phyloP scores from a whole-genome alignment of 2,329 filamentous ascomycete species.

The Akanthomyces dipterigenus region DNA sequence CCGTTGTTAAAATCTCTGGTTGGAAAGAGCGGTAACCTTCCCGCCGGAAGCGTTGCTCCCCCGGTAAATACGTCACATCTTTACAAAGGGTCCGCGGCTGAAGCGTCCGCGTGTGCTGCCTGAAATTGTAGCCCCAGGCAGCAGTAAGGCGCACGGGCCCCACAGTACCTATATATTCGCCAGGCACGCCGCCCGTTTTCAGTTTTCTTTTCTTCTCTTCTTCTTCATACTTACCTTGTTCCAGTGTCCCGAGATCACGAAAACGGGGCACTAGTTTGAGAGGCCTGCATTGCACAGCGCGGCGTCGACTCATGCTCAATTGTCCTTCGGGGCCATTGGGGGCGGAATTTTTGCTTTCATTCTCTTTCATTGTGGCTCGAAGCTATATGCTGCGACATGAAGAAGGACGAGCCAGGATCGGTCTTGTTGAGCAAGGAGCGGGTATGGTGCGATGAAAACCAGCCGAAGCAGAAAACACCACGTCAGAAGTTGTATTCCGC shows the following conservation, averaged over 20 bases:
- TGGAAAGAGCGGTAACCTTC: not conserved
- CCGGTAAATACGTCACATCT: not conserved
- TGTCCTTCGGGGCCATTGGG: conserved; percentile 47
- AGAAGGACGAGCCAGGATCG: conserved; percentile 26
- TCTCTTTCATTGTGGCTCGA: conserved; percentile 37
- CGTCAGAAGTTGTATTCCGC: too few species aligned
- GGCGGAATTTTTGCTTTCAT: conserved; percentile 42
- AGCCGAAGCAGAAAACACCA: too few species aligned
- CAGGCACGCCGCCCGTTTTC: conserved; percentile 9
- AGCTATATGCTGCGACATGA: conserved; percentile 33
- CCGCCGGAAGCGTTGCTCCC: not conserved
- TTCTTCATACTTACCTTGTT: conserved; percentile 48
- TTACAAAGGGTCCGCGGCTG: not conserved
- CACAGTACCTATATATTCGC: conserved; percentile 17
- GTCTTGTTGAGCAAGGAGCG: not conserved
- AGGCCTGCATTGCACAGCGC: conserved; percentile 49
- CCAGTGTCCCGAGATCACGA: conserved; percentile 37
- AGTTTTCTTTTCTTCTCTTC: conserved; percentile 22
- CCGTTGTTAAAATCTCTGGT: not conserved
- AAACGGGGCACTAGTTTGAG: conserved; percentile 33
- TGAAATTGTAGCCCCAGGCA: conserved; percentile 14
- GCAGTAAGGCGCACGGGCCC: conserved; percentile 18
- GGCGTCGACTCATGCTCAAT: conserved; percentile 41
- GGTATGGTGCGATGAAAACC: too few species aligned
- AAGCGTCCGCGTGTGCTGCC: not conserved